Percentiles rank a stretch among this genome's conserved stretches.
Evolutionary conservation across 1,139 yeast species (phyloP).

Genomic region (Pichia sp.): DNA sequence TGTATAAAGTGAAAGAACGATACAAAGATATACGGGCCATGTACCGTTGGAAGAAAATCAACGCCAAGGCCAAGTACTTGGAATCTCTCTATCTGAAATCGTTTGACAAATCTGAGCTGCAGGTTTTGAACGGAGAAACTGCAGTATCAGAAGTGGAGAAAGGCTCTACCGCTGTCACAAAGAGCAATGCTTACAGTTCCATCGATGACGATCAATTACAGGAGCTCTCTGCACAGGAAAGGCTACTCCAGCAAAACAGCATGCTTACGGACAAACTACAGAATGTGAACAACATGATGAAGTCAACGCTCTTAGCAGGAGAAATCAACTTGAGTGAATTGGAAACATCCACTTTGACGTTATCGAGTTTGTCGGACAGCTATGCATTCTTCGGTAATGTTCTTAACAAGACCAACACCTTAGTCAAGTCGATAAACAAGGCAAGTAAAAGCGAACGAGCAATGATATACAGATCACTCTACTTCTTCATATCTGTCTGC

Average conservation of each 20-base stretch:
- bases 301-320: conserved; percentile 42
- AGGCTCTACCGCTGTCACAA: not conserved
- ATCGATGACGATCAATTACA: conserved; percentile 26
- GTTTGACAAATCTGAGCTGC: conserved; percentile 13
- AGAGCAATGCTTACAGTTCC: not conserved
- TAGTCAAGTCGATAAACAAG: conserved; percentile 62
- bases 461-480: conserved; percentile 54
- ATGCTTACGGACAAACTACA: conserved; percentile 30
- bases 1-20: conserved; percentile 23
- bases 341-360: conserved; percentile 54
- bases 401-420: conserved; percentile 49
- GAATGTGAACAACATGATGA: conserved; percentile 30
- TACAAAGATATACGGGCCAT: conserved; percentile 25
- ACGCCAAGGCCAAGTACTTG: conserved; percentile 23
- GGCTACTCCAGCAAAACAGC: conserved; percentile 28
- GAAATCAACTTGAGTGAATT: conserved; percentile 59
- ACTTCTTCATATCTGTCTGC: conserved; percentile 53
- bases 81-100: conserved; percentile 14
- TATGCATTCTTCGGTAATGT: conserved; percentile 53
- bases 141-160: conserved; percentile 7
- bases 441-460: conserved; percentile 63
- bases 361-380: conserved; percentile 46
- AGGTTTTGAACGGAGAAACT: not conserved
- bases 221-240: conserved; percentile 26
- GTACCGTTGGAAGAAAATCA: conserved; percentile 28